phyloP scores from a whole-genome alignment of 257 asterid genomes.

The Cruciata laevipes region DNA sequence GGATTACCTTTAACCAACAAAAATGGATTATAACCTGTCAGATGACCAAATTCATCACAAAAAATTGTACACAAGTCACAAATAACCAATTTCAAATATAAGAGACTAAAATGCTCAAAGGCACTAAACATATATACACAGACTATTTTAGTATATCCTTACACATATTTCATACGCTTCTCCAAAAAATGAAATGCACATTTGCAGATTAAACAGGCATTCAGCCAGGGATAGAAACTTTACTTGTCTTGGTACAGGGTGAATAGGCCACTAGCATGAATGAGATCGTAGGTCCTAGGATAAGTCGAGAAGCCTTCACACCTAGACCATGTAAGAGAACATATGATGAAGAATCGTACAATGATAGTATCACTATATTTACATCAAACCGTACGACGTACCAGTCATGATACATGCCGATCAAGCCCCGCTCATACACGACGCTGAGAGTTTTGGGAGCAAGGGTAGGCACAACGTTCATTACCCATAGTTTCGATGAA shows the following conservation, averaged over 20 bases:
- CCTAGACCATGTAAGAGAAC: slow-evolving; percentile 33
- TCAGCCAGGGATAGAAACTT: slow-evolving; percentile 19
- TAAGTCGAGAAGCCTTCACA: slow-evolving; percentile 94
- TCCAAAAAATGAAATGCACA: not conserved
- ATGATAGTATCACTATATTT: not conserved
- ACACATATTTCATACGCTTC: not conserved
- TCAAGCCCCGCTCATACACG: slow-evolving; percentile 75
- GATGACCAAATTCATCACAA: too few species aligned
- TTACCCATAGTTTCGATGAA: slow-evolving; percentile 83
- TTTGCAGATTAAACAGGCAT: not conserved
- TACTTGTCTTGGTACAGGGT: slow-evolving; percentile 71
- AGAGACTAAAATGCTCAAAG: not conserved
- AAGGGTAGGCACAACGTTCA: slow-evolving; percentile 79
- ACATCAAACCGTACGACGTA: slow-evolving; percentile 18
- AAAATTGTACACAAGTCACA: too few species aligned
- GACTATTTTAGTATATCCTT: not conserved
- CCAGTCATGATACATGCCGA: slow-evolving; percentile 94
- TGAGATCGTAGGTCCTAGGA: slow-evolving; percentile 87
- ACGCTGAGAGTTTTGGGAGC: slow-evolving; percentile 65
- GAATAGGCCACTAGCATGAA: slow-evolving; percentile 71
- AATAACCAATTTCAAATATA: too few species aligned
- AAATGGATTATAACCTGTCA: not conserved
- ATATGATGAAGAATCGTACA: not conserved
- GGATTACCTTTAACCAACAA: not conserved
- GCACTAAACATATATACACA: not conserved